Evolutionary conservation across 805 yeast species (phyloP).

Genomic region (Cyberlindnera subsufficiens): DNA sequence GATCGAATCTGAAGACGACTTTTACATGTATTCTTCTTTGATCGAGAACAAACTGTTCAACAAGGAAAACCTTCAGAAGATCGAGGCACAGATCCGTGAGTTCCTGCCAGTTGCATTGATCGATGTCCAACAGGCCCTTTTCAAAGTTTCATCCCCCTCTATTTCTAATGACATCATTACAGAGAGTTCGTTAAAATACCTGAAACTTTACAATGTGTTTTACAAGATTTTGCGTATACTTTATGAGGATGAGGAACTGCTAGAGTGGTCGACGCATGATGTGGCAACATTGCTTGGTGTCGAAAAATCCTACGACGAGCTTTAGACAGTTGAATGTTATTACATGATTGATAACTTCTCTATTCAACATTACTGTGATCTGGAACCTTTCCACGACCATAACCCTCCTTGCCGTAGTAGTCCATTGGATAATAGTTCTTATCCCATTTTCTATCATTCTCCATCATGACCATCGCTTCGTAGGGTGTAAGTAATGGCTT

Average conservation of each 20-base stretch:
- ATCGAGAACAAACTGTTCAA: constrained; percentile 54
- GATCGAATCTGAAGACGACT: constrained; percentile 48
- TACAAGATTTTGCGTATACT: constrained; percentile 29
- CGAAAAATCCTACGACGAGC: constrained; percentile 29
- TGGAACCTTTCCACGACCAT: constrained; percentile 82
- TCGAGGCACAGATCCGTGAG: constrained; percentile 40
- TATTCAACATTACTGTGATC: constrained; percentile 22
- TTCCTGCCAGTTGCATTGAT: constrained; percentile 57
- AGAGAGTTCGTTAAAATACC: constrained; percentile 42
- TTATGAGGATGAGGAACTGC: constrained; percentile 28
- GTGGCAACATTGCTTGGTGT: constrained; percentile 69
- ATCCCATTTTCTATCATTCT: constrained; percentile 61
- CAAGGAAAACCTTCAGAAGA: constrained; percentile 34
- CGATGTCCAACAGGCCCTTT: constrained; percentile 51
- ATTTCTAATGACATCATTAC: constrained; percentile 51
- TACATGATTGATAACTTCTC: background rate
- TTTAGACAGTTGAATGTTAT: background rate
- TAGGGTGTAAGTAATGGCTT: constrained; percentile 92
- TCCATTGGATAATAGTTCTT: constrained; percentile 88
- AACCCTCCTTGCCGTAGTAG: constrained; percentile 84
- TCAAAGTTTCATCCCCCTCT: constrained; percentile 58
- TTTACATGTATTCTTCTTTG: constrained; percentile 59
- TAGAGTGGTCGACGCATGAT: constrained; percentile 53
- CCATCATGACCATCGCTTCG: constrained; percentile 88
- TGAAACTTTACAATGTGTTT: constrained; percentile 33